A percentile compares a stretch with the other conserved stretches of the same genome.
Conservation (phyloP, 2,329 filamentous ascomycete genomes). For the Claviceps lovelessii region DNA sequence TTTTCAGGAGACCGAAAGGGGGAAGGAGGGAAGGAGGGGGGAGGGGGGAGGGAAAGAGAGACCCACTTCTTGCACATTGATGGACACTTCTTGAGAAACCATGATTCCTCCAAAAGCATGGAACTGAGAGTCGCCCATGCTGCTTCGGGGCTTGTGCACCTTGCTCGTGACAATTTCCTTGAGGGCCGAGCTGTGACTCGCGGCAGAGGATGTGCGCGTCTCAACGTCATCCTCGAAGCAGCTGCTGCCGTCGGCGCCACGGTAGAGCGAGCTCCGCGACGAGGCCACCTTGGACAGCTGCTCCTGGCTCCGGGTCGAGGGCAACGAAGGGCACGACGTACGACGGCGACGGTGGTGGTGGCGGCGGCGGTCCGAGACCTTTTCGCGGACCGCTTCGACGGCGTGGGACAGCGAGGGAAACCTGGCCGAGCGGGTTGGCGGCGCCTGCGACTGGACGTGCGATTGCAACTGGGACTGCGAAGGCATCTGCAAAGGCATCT, state of each 20-base stretch:
- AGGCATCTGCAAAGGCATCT: no score
- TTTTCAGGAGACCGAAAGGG: no score
- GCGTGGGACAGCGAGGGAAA: neutral
- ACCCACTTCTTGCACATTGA: constrained; percentile 25
- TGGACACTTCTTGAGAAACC: constrained; percentile 46
- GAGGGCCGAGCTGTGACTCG: constrained; percentile 7
- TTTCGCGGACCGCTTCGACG: neutral
- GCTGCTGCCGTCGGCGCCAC: constrained; percentile 2
- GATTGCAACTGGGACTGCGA: no score
- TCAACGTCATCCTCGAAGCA: constrained; percentile 6
- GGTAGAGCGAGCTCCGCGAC: constrained; percentile 2
- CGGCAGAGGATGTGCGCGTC: neutral
- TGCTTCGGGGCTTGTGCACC: neutral
- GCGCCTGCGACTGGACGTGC: neutral
- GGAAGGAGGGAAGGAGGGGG: no score
- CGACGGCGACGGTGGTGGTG: neutral
- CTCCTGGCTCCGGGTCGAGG: constrained; percentile 6
- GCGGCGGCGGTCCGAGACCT: neutral
- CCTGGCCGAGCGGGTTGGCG: neutral
- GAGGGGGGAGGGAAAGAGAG: neutral
- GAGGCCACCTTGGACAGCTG: constrained; percentile 2
- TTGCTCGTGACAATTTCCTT: constrained; percentile 7
- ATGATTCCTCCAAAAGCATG: constrained; percentile 40
- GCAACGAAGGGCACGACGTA: neutral
- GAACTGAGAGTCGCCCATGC: constrained; percentile 6